Conservation (phyloP, 2,329 filamentous ascomycete genomes). For the Colletotrichum sp. region DNA sequence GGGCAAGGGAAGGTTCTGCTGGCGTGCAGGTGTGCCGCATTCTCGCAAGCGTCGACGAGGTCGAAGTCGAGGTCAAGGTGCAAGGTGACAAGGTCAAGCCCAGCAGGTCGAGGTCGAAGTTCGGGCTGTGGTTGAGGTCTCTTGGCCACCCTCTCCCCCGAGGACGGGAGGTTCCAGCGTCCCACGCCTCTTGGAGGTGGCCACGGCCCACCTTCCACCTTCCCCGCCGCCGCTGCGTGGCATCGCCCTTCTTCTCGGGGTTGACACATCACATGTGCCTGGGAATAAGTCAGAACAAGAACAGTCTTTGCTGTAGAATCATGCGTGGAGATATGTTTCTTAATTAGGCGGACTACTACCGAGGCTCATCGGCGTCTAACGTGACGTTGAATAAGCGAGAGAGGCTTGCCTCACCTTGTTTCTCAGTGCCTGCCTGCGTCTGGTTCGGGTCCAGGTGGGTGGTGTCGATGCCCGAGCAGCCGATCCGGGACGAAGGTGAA, state of each 20-base stretch:
- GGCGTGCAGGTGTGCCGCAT: neutral
- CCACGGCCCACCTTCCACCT: neutral
- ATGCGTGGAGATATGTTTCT: neutral
- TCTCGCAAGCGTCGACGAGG: neutral
- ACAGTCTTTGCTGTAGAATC: neutral
- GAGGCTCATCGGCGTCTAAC: neutral
- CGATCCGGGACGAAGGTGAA: neutral
- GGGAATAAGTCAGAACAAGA: neutral
- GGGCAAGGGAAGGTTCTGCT: conserved; percentile 4
- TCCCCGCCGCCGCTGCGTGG: neutral
- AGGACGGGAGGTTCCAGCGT: neutral
- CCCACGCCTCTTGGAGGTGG: neutral
- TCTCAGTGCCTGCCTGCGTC: neutral
- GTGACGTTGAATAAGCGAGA: neutral
- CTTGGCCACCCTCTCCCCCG: neutral
- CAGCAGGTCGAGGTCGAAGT: neutral
- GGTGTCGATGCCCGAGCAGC: neutral
- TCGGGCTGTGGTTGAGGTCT: neutral
- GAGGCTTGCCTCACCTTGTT: neutral
- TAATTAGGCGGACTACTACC: neutral
- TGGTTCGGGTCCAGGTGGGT: neutral
- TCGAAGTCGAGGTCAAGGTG: neutral
- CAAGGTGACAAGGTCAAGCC: neutral
- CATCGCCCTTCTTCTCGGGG: neutral
- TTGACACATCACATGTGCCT: neutral